These are phyloP conservation scores for Dactylellina drechsleri DNA, from an alignment of 2,329 filamentous ascomycete species.

Conservation along the genomic window DNA sequence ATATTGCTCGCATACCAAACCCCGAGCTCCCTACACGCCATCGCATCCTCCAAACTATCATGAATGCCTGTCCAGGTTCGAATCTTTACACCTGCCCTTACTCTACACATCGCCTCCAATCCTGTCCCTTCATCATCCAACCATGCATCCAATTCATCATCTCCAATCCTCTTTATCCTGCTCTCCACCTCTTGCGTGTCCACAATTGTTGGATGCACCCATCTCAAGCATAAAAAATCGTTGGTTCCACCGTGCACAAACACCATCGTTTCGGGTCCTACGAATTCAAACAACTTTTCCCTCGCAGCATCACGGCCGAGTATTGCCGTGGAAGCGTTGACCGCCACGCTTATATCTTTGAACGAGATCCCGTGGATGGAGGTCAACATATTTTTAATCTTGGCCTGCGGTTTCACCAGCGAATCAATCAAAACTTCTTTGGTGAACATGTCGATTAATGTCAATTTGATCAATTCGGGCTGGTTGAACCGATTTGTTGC, in stretches of 20 bases:
- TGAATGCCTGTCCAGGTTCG: slow-evolving; percentile 60
- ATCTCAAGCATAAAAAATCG: slow-evolving; percentile 65
- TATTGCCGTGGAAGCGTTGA: slow-evolving; percentile 60
- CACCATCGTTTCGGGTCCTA: slow-evolving; percentile 65
- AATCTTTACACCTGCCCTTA: slow-evolving; percentile 39
- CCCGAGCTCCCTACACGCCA: slow-evolving; percentile 63
- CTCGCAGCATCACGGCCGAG: slow-evolving; percentile 64
- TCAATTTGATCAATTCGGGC: slow-evolving; percentile 67
- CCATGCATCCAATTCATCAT: slow-evolving; percentile 45
- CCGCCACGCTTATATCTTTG: slow-evolving; percentile 62
- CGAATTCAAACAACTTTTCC: slow-evolving; percentile 63
- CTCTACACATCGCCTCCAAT: slow-evolving; percentile 38
- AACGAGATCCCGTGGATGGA: slow-evolving; percentile 66
- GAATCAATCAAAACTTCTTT: slow-evolving; percentile 65
- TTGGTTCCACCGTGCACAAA: slow-evolving; percentile 64
- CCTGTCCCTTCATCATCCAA: slow-evolving; percentile 44
- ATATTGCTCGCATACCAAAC: slow-evolving; percentile 61
- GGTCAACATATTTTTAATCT: slow-evolving; percentile 66
- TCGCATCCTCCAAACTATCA: slow-evolving; percentile 65
- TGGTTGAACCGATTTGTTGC: slow-evolving; percentile 64
- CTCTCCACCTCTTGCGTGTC: slow-evolving; percentile 62
- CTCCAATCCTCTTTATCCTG: slow-evolving; percentile 48
- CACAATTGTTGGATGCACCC: slow-evolving; percentile 64
- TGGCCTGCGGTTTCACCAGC: slow-evolving; percentile 65
- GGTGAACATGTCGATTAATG: slow-evolving; percentile 67